Percentiles rank a stretch among this genome's conserved stretches.
Evolutionary conservation across 2,329 filamentous ascomycete species (phyloP).

Genomic region (Pseudogymnoascus sp.): DNA sequence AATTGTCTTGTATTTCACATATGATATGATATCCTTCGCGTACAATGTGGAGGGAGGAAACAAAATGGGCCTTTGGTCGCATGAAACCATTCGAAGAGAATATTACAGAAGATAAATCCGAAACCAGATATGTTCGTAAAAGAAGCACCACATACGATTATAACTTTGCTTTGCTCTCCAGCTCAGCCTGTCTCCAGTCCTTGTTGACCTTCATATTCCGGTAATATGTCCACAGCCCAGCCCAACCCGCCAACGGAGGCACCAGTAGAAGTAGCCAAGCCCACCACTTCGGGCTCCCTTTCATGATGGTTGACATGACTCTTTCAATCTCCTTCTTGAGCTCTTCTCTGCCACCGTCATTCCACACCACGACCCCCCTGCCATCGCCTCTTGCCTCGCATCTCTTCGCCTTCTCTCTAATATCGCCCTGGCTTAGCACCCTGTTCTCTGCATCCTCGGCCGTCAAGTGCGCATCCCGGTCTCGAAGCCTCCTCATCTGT

Average conservation of each 20-base stretch:
- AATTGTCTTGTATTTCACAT: neutral
- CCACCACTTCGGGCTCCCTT: constrained; percentile 56
- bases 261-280: constrained; percentile 60
- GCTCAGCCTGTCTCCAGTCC: constrained; percentile 58
- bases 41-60: neutral
- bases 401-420: constrained; percentile 72
- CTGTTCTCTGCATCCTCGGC: constrained; percentile 83
- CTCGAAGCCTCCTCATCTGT: constrained; percentile 73
- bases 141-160: constrained; percentile 23
- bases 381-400: constrained; percentile 58
- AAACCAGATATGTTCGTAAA: neutral
- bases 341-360: constrained; percentile 69
- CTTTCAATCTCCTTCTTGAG: constrained; percentile 59
- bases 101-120: neutral
- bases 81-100: neutral
- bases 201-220: constrained; percentile 63
- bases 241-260: constrained; percentile 65
- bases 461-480: constrained; percentile 68
- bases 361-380: constrained; percentile 79
- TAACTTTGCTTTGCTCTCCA: constrained; percentile 52
- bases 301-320: constrained; percentile 57
- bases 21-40: neutral
- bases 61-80: neutral
- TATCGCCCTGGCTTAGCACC: constrained; percentile 79
- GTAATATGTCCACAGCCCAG: constrained; percentile 65